Evolutionary conservation across 495 filamentous ascomycete genomes (phyloP).

Genomic region (Tuber umbilicatum): DNA sequence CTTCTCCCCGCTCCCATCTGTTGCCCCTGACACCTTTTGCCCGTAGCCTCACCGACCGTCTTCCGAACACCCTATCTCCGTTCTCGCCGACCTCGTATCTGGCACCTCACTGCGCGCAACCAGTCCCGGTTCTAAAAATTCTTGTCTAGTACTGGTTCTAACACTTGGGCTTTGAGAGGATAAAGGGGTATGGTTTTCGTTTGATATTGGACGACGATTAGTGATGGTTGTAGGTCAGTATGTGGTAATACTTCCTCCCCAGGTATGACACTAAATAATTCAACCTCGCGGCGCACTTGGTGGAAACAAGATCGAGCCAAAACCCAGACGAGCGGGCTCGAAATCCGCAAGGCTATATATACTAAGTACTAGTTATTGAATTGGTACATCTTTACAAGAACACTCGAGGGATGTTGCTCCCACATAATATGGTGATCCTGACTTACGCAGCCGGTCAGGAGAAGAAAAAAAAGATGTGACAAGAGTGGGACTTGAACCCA

Average conservation of each 20-base stretch:
- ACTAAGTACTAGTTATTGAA: neutral
- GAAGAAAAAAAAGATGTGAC: constrained; percentile 19
- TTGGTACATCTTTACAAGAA: neutral
- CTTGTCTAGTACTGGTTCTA: neutral
- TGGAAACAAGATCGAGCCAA: neutral
- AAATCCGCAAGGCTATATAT: neutral
- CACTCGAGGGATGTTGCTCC: neutral
- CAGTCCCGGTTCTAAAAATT: too few species aligned
- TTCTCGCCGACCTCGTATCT: too few species aligned
- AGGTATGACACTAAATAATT: neutral
- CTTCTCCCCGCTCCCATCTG: too few species aligned
- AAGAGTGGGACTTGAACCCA: constrained; percentile 35
- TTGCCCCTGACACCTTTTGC: too few species aligned
- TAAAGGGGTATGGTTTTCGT: neutral
- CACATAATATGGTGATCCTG: neutral
- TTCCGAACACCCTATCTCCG: too few species aligned
- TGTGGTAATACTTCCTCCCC: neutral
- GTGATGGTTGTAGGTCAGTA: neutral
- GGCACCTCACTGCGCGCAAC: too few species aligned
- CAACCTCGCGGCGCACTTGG: neutral
- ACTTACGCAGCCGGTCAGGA: neutral
- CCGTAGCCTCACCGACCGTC: too few species aligned
- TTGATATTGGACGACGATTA: neutral
- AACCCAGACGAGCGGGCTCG: neutral
- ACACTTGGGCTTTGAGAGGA: neutral